A percentile compares a stretch with the other conserved stretches of the same genome.
phyloP scores from a whole-genome alignment of 2,329 filamentous ascomycete species.

The Trematosphaeria pertusa region DNA sequence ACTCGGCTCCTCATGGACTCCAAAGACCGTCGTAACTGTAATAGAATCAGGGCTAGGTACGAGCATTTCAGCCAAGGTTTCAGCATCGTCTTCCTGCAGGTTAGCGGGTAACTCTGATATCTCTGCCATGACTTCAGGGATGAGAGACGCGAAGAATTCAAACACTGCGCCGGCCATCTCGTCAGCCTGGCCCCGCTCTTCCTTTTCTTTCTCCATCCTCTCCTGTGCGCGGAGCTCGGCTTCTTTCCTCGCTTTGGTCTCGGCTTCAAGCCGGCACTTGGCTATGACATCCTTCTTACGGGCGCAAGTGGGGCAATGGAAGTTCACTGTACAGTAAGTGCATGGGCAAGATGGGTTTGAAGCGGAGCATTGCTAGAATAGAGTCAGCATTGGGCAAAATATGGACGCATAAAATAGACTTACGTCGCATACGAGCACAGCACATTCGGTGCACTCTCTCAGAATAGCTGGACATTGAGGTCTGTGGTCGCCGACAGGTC shows the following conservation, averaged over 20 bases:
- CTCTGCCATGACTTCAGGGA: constrained; percentile 21
- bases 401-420: constrained; percentile 19
- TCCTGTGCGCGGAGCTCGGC: constrained; percentile 37
- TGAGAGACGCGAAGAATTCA: constrained; percentile 42
- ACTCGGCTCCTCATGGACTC: constrained; percentile 39
- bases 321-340: constrained; percentile 48
- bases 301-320: constrained; percentile 48
- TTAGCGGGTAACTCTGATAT: neutral
- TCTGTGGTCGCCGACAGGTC: constrained; percentile 48
- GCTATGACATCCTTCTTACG: constrained; percentile 40
- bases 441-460: constrained; percentile 49
- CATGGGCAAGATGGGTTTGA: constrained; percentile 45
- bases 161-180: constrained; percentile 43
- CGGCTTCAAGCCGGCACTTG: constrained; percentile 46
- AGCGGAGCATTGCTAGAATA: constrained; percentile 36
- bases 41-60: constrained; percentile 42
- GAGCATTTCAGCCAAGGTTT: constrained; percentile 11
- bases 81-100: constrained; percentile 17
- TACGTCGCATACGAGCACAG: constrained; percentile 51
- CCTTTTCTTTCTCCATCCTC: constrained; percentile 39
- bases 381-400: constrained; percentile 14
- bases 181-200: constrained; percentile 43
- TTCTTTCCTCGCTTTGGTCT: constrained; percentile 39
- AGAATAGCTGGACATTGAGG: constrained; percentile 44
- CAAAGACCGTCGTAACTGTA: constrained; percentile 44